Evolutionary conservation across 805 yeast genomes (phyloP).

Genomic region (Huiozyma naganishii): DNA sequence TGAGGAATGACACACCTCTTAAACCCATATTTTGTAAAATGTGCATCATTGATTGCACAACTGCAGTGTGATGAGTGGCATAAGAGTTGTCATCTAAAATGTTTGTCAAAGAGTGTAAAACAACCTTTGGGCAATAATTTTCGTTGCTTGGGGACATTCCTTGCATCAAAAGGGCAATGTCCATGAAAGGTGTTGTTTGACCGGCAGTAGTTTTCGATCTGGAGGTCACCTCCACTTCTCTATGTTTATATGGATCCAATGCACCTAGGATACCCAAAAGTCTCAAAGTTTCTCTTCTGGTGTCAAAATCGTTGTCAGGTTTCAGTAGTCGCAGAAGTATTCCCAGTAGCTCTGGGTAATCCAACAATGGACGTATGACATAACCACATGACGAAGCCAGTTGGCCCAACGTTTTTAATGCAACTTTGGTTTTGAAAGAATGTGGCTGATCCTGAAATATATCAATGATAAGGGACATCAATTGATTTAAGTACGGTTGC

Average conservation of each 20-base stretch:
- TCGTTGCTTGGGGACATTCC: conserved; percentile 90
- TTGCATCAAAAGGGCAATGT: conserved; percentile 80
- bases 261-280: conserved; percentile 92
- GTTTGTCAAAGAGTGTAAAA: conserved; percentile 72
- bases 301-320: conserved; percentile 62
- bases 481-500: conserved; percentile 53
- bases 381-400: conserved; percentile 85
- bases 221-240: conserved; percentile 74
- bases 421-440: conserved; percentile 80
- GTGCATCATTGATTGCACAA: conserved; percentile 87
- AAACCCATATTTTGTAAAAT: conserved; percentile 83
- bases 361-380: conserved; percentile 85
- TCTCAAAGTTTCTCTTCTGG: conserved; percentile 81
- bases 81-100: conserved; percentile 78
- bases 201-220: conserved; percentile 42
- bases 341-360: conserved; percentile 81
- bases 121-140: conserved; percentile 93
- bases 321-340: conserved; percentile 72
- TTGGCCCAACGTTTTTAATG: conserved; percentile 79
- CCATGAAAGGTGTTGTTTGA: conserved; percentile 83
- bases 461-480: conserved; percentile 82
- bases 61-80: conserved; percentile 78
- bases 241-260: conserved; percentile 87
- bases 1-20: conserved; percentile 81
- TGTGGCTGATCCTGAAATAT: conserved; percentile 90